Evolutionary conservation across 1,284 basidiomycete species (phyloP), one percentile per base, ranked within the genome.

Genomic region (Peniophora sp.): DNA sequence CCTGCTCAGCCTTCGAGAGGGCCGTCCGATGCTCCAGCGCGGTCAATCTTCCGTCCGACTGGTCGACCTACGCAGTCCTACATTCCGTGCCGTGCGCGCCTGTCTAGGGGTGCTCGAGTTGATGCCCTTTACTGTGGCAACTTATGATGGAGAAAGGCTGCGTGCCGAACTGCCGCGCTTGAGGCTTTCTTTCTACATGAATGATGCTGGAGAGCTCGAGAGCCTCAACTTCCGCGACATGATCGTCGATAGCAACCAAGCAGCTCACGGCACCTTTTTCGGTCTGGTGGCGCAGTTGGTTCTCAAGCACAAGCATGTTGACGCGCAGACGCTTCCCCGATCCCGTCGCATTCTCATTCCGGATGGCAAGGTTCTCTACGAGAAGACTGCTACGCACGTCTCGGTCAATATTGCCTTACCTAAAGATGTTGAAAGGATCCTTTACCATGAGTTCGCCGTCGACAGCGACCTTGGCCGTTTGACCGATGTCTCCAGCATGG

Each of bases 211-310:
- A 14, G 49, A 60, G 20, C 51, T 74, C 14, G 64, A 69, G 39
- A 73, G 64, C n/a, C 56, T 51, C 3, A 69, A 69, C 45, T 56
- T 70, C 17, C 65, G 62, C 8, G 64, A 61, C 5, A 67, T 71
- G 57, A 25, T 45, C n/a, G 54, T 68, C 10, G 56, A 74, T 5
- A 14, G 48, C 5, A 32, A 6, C 6, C 12, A 48, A 0, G 49
- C 71, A 72, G 52, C 69, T 65, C 0, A 54, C 59, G 2, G 70
- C 69, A 1, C 68, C 69, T 0, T 56, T 75, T 53, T 61, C 71
- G 73, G 73, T 6, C 56, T 79, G 5, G 38, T 47, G 2, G 71
- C 63, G 49, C 65, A 67, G 46, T 65, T 78, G 0, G 62, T 77
- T 2, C 64, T 79, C 19, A 58, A 66, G 0, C n/a, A 38, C 23